phyloP scores from a whole-genome alignment of 1,284 basidiomycete species.

The Tremellales sp. region DNA sequence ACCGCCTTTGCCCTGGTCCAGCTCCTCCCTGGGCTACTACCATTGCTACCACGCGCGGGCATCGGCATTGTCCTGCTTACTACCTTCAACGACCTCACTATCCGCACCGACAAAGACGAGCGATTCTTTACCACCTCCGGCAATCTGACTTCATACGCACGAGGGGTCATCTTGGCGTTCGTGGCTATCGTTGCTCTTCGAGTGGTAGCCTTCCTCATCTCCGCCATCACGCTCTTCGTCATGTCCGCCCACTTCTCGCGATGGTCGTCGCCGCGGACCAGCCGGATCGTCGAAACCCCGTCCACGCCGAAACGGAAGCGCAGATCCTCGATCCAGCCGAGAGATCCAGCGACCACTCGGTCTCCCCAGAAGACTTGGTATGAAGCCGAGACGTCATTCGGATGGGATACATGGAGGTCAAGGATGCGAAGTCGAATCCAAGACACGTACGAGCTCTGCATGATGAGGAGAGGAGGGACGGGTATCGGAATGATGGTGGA shows the following conservation, averaged over 20 bases:
- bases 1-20: constrained; percentile 72
- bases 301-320: constrained; percentile 11
- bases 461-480: constrained; percentile 37
- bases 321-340: constrained; percentile 10
- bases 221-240: constrained; percentile 65
- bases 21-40: constrained; percentile 67
- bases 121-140: constrained; percentile 67
- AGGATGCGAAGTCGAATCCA: constrained; percentile 65
- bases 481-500: constrained; percentile 3
- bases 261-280: background rate
- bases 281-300: constrained; percentile 1
- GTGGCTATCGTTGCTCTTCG: constrained; percentile 71
- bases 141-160: constrained; percentile 64
- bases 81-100: constrained; percentile 53
- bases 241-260: constrained; percentile 9
- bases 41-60: constrained; percentile 73
- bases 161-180: constrained; percentile 68
- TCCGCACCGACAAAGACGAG: constrained; percentile 53
- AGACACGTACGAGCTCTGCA: constrained; percentile 74
- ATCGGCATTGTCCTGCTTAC: constrained; percentile 65
- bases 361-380: constrained; percentile 46
- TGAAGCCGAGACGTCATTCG: constrained; percentile 39
- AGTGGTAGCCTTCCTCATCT: constrained; percentile 59
- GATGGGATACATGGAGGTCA: constrained; percentile 68
- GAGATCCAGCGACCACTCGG: constrained; percentile 30